A percentile compares a stretch with the other conserved stretches of the same genome.
These are phyloP conservation scores for Nyctanthes arbortristis DNA, from an alignment of 257 asterid genomes.

Conservation along the genomic window DNA sequence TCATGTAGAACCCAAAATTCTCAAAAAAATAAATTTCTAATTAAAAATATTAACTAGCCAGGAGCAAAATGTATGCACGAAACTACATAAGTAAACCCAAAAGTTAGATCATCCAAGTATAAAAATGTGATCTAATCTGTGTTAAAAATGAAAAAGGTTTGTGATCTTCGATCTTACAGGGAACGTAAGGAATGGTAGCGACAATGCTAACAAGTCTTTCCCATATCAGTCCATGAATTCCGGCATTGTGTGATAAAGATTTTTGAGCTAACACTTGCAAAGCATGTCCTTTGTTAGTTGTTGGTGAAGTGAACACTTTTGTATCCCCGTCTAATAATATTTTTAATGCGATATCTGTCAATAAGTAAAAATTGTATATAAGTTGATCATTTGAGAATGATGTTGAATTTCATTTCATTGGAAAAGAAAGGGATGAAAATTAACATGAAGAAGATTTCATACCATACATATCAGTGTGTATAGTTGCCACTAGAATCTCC, in stretches of 20 bases:
- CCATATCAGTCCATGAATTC: background rate
- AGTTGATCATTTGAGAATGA: too few species aligned
- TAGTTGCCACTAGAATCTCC: background rate
- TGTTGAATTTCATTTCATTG: background rate
- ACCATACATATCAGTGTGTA: constrained; percentile 20
- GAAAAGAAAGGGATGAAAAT: background rate
- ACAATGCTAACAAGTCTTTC: background rate
- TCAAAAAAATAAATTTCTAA: too few species aligned
- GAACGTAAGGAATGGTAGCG: background rate
- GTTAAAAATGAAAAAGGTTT: background rate
- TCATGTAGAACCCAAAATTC: background rate
- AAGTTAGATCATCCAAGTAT: too few species aligned
- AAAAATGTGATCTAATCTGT: background rate
- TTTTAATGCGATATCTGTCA: background rate
- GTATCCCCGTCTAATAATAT: background rate
- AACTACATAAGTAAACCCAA: too few species aligned
- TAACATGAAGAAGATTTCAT: background rate
- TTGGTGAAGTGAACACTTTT: background rate
- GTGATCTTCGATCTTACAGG: background rate
- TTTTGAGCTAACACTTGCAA: background rate
- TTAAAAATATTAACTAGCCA: background rate
- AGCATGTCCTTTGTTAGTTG: background rate
- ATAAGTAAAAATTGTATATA: too few species aligned
- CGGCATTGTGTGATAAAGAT: background rate
- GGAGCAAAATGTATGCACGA: background rate